Base-by-base conservation (phyloP, 768 basidiomycete genomes). In the Mycena filopes region DNA sequence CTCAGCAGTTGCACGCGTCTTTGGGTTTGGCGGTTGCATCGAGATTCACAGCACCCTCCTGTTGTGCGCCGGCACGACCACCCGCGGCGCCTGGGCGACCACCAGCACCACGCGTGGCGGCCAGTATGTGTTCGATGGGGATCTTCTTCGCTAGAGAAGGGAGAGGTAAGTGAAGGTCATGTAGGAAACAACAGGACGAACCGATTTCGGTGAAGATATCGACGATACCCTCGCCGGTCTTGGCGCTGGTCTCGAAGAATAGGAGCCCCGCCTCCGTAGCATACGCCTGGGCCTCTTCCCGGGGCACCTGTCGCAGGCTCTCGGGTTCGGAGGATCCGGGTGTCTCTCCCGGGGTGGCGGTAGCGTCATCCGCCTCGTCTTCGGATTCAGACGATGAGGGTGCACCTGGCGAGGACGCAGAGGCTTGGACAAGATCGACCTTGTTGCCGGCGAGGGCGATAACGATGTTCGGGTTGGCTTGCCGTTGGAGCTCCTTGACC, bases 121-220 rank as follows among this genome's bases (percentile, higher is more conserved):
- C 94, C 70, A 96, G 80, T 72, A 98, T 96, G 70, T 95, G 92
- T 72, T 99, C 97, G 76, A 98, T 93, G n/a, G 86, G 86, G 60
- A 87, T 87, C 76, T 86, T 87, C 78, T 87, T 87, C 71, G 86
- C 86, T 53, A 46, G 48, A 61, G 33, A 64, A 25, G 29, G 12
- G 50, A 65, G 11, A 33, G 26, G 10, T 57, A 20, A 61, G 60
- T 5, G 47, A 68, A 23, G 23, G 40, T 28, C 49, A 23, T 56
- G 23, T 10, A 12, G 15, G 47, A 6, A 20, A 53, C 20, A 50
- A 21, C 60, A 61, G 43, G 31, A 77, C 87, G 60, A 56, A 98
- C 96, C 97, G 73, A 99, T 99, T 79, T 98, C 96, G 13, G 96
- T 99, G 78, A 99, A 99, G 31, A 99, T 89, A 73, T 99, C 98